Evolutionary conservation across 345 rosid species (phyloP).

Genomic region (Garcia nutans): DNA sequence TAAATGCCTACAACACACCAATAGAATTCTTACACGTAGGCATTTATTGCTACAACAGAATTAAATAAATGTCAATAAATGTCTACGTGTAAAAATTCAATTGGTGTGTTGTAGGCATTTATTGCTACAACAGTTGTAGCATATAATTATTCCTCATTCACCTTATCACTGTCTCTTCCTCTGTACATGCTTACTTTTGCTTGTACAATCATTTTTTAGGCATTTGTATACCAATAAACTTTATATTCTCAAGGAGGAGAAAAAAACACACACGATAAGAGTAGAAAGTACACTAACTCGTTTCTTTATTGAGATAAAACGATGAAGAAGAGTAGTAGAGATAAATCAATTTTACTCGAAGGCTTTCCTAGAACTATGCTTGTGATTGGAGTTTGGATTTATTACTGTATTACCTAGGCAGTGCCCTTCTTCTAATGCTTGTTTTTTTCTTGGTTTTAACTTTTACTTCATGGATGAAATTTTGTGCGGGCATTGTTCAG

Average conservation of each 20-base stretch:
- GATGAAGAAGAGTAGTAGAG: not conserved
- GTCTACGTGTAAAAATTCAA: too few relatives aligned
- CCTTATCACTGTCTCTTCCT: not conserved
- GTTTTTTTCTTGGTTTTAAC: not conserved
- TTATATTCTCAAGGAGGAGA: too few relatives aligned
- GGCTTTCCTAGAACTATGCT: not conserved
- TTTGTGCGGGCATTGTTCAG: conserved; percentile 16
- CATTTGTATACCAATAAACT: not conserved
- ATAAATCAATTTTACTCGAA: not conserved
- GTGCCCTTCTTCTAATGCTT: not conserved
- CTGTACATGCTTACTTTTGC: not conserved
- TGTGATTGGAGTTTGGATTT: not conserved
- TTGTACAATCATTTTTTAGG: not conserved
- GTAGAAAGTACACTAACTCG: too few relatives aligned
- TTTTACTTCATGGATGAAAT: not conserved
- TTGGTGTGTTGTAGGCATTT: too few relatives aligned
- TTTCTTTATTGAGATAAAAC: too few relatives aligned
- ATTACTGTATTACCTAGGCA: not conserved
- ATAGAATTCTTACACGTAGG: too few relatives aligned
- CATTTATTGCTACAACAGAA: too few relatives aligned
- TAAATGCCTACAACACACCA: too few relatives aligned
- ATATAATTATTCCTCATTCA: too few relatives aligned
- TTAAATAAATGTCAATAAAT: too few relatives aligned
- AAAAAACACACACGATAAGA: too few relatives aligned
- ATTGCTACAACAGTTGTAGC: too few relatives aligned